Percentiles rank a stretch among this genome's conserved stretches.
These are phyloP conservation scores for Boletus subparvulus DNA, from an alignment of 768 basidiomycete genomes.

Conservation along the genomic window DNA sequence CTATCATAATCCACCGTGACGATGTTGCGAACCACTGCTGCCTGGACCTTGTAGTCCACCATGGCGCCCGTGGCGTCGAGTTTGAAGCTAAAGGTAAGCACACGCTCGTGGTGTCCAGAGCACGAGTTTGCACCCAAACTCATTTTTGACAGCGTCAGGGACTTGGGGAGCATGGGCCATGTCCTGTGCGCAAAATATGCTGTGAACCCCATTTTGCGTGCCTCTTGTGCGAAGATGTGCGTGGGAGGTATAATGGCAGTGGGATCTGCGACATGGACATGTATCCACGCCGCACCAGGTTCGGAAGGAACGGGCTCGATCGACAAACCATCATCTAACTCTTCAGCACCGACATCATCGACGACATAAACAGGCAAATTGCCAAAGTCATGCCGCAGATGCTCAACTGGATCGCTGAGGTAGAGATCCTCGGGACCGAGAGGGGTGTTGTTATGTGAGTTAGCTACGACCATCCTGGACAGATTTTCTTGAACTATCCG, in stretches of 20 bases:
- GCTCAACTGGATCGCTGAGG: conserved; percentile 59
- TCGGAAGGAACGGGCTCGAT: conserved; percentile 65
- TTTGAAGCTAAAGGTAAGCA: conserved; percentile 79
- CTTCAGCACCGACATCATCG: conserved; percentile 75
- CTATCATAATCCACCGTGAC: conserved; percentile 61
- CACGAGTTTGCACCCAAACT: conserved; percentile 43
- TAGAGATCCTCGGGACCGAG: conserved; percentile 67
- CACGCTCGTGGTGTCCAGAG: conserved; percentile 46
- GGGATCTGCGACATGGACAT: conserved; percentile 92
- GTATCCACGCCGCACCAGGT: conserved; percentile 70
- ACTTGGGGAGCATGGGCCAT: conserved; percentile 70
- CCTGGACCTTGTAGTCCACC: conserved; percentile 63
- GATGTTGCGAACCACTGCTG: conserved; percentile 74
- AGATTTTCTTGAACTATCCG: conserved; percentile 22
- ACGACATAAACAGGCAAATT: conserved; percentile 80
- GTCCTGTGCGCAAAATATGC: conserved; percentile 66
- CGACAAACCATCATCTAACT: conserved; percentile 93
- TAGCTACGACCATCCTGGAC: conserved; percentile 7
- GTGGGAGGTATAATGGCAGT: conserved; percentile 72
- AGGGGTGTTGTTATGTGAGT: conserved; percentile 26
- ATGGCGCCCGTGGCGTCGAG: conserved; percentile 63
- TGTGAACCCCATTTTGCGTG: conserved; percentile 50
- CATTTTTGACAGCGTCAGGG: conserved; percentile 48
- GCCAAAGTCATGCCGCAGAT: conserved; percentile 85
- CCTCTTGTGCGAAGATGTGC: conserved; percentile 59